Base-by-base conservation (phyloP, 2,329 filamentous ascomycete genomes). In the Aspergillus pseudoglaucus region DNA sequence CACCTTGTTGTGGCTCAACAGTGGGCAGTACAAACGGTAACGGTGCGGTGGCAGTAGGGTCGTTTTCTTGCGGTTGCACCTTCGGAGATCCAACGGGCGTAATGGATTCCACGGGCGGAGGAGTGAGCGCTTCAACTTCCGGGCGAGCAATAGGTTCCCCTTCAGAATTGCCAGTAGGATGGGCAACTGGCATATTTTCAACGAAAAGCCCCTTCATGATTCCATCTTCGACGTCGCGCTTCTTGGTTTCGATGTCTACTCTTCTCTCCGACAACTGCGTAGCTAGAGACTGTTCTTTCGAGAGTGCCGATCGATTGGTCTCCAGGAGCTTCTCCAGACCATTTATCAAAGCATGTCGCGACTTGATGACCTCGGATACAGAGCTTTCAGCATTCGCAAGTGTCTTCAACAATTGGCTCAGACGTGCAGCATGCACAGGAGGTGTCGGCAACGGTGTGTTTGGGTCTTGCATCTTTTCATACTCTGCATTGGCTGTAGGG, bases 351-450 rank as follows among this genome's bases (percentile, higher is more conserved):
- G 82, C 80, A 55, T 82, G 81, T 12, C 93, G 84, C 2, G 90
- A 88, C 63, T 91, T 90, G 64, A 98, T 88, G 56, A 87, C 88
- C 59, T 95, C 89, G 2, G 87, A 84, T 1, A 97, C 87, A 0
- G 91, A 90, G 47, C 83, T 88, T 68, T 98, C 90, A 3, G 93
- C 93, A 54, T 82, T 88, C 17, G 89, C 88, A 15, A 98, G 78
- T 6, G 84, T 87, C 73, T 93, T 96, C 46, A 97, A 78, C n/a
- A 98, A 77, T 2, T 88, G 87, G 55, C 88, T 90, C 7, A 98
- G 80, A 23, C 89, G 85, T 12, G 91, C 91, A 2, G 93, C 93
- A 62, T 95, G 88, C 17, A 98, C 90, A 1, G 93, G 90, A 0
- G 90, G 85, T 0, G 89, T 86, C 0, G 91, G 89, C 1, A 85